Evolutionary conservation across 192 early-diverging fungal species (phyloP), one percentile per base, ranked within the genome.

Genomic region (Chytriomyces hyalinus): DNA sequence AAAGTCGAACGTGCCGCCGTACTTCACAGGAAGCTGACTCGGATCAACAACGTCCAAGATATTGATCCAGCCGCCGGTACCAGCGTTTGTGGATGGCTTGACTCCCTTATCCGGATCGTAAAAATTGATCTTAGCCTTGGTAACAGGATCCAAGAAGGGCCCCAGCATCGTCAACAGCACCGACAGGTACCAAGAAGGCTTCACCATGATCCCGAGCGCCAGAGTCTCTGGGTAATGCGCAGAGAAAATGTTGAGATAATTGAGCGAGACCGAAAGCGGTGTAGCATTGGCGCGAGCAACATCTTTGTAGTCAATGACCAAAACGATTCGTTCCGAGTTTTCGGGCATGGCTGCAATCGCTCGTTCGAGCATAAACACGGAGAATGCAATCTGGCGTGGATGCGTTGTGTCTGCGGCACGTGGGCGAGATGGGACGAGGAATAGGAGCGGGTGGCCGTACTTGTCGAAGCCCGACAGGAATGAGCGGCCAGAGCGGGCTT

Each of bases 91-190:
- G 44, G 57, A 20, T 43, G 61, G 50, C 20, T 82, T 73, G 10
- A 48, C 59, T 0, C 65, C 75, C 28, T 79, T 80, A 68, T 87
- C 79, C 47, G 87, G 84, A 48, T 93, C 82, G 20, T 93, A 91
- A 82, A 97, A 94, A 36, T 93, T 90, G 71, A 97, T 91, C 80
- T 97, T 98, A 9, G 83, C 80, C 59, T 89, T 90, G 46, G 96
- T 98, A 49, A 97, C 91, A 6, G 95, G 95, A 80, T 98, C 95
- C 67, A 98, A 90, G 73, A 97, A 97, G 13, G 95, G 94, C 50
- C 91, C 89, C 28, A 98, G 62, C 13, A 79, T 46, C 67, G 89
- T 93, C 80, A 92, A 95, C 73, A 95, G 92, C 8, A 87, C 89
- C 79, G 88, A 90, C 78, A 98, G 92, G 76, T 95, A 92, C 92